Evolutionary conservation across 768 basidiomycete species (phyloP).

Genomic region (Boletus barrowsii): DNA sequence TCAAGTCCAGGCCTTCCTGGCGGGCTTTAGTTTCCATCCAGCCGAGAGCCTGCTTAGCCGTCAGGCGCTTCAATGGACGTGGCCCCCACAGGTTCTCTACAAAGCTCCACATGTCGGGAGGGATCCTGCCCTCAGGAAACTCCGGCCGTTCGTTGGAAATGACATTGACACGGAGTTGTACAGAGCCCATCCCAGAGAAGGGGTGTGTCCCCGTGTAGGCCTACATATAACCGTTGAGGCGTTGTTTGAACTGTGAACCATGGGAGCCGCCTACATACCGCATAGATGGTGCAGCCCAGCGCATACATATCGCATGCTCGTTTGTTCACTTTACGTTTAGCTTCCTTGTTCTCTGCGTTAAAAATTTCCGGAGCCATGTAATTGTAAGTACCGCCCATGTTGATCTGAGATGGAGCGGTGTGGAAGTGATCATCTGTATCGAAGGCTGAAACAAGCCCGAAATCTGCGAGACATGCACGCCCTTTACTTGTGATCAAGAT

Average conservation of each 20-base stretch:
- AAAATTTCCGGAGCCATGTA: conserved; percentile 30
- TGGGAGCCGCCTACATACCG: conserved; percentile 20
- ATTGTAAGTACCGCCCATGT: conserved; percentile 12
- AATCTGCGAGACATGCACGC: conserved; percentile 49
- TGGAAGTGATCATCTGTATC: conserved; percentile 12
- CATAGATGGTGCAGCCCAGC: conserved; percentile 40
- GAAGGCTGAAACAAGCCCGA: conserved; percentile 36
- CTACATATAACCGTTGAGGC: conserved; percentile 2
- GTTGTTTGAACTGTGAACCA: background rate
- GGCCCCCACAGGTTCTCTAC: conserved; percentile 28
- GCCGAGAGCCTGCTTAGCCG: conserved; percentile 17
- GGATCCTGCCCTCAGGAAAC: conserved; percentile 14
- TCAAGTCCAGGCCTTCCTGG: conserved; percentile 4
- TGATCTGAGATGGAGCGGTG: conserved; percentile 5
- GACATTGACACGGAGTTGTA: background rate
- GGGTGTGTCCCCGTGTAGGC: conserved; percentile 17
- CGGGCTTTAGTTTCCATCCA: conserved; percentile 25
- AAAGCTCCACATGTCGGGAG: conserved; percentile 30
- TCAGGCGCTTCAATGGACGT: conserved; percentile 19
- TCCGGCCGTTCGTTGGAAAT: conserved; percentile 2
- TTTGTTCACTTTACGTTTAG: conserved; percentile 19
- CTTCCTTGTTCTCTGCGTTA: background rate
- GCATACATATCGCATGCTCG: conserved; percentile 41
- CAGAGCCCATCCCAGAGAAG: background rate
- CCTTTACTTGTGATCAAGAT: conserved; percentile 42